phyloP scores from a whole-genome alignment of 495 filamentous ascomycete species.

The Pseudomonodictys pantanalensis region DNA sequence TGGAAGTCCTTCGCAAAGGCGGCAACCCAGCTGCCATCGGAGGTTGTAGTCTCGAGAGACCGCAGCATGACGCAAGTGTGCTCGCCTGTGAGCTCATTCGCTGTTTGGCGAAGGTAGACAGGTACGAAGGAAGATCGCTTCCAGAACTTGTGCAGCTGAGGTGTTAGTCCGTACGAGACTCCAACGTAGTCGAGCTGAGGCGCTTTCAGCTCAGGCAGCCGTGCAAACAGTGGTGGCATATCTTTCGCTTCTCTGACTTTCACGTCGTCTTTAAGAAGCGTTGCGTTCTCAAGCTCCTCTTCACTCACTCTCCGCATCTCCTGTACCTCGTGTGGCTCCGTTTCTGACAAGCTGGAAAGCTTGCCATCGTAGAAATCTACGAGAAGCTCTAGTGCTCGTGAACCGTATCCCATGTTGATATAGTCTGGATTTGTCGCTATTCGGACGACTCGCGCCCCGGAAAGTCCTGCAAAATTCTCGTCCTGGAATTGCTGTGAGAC shows the following conservation, averaged over 20 bases:
- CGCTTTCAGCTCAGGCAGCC: conserved; percentile 78
- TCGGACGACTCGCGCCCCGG: conserved; percentile 86
- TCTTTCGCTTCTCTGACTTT: conserved; percentile 84
- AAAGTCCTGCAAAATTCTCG: conserved; percentile 89
- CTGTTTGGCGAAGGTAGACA: conserved; percentile 91
- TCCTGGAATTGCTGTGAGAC: conserved; percentile 99
- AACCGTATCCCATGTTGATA: conserved; percentile 90
- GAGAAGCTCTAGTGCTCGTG: conserved; percentile 78
- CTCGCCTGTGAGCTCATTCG: conserved; percentile 95
- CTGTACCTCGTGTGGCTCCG: conserved; percentile 51
- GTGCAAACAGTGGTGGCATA: conserved; percentile 91
- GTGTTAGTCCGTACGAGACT: conserved; percentile 90
- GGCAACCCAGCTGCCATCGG: conserved; percentile 76
- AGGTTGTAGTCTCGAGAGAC: conserved; percentile 53
- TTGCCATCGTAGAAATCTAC: conserved; percentile 94
- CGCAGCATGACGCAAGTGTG: conserved; percentile 97
- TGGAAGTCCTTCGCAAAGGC: conserved; percentile 94
- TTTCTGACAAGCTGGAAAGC: conserved; percentile 71
- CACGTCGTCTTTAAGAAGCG: conserved; percentile 80
- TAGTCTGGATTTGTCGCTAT: conserved; percentile 98
- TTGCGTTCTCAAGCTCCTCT: conserved; percentile 72
- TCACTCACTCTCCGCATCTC: conserved; percentile 80
- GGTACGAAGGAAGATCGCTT: conserved; percentile 81
- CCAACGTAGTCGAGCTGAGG: conserved; percentile 86
- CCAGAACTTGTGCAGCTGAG: conserved; percentile 93